A percentile compares a stretch with the other conserved stretches of the same genome.
phyloP scores from a whole-genome alignment of 73 alveolate genomes.

The Tetrahymena thermophila region DNA sequence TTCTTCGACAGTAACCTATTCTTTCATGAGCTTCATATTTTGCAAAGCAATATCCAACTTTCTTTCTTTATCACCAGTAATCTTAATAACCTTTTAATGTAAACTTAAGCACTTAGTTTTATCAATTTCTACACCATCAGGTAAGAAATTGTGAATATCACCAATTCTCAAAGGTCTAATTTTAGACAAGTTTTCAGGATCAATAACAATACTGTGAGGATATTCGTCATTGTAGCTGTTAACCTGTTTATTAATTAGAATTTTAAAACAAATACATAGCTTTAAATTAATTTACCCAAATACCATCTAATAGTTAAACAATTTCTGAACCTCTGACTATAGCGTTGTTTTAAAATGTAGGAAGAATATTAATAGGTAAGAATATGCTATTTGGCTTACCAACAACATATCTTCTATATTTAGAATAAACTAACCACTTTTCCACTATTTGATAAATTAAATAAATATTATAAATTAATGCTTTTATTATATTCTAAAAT shows the following conservation, averaged over 20 bases:
- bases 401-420: not conserved
- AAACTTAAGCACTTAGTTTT: not conserved
- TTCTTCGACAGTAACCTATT: not conserved
- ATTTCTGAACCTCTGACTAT: not conserved
- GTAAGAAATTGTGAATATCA: not conserved
- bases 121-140: not conserved
- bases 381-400: not conserved
- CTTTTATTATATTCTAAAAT: not conserved
- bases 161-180: constrained; percentile 2
- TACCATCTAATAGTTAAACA: not conserved
- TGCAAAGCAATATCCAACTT: not conserved
- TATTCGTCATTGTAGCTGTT: not conserved
- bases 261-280: not conserved
- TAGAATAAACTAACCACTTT: not conserved
- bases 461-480: not conserved
- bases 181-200: not conserved
- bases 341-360: not conserved
- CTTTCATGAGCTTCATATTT: not conserved
- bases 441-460: not conserved
- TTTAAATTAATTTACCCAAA: not conserved
- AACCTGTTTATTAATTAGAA: not conserved
- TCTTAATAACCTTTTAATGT: not conserved
- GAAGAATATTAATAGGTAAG: not conserved
- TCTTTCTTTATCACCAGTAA: not conserved
- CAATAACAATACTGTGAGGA: not conserved